Evolutionary conservation across 208 protist genomes (phyloP).

Genomic region (Histomonas meleagridis): DNA sequence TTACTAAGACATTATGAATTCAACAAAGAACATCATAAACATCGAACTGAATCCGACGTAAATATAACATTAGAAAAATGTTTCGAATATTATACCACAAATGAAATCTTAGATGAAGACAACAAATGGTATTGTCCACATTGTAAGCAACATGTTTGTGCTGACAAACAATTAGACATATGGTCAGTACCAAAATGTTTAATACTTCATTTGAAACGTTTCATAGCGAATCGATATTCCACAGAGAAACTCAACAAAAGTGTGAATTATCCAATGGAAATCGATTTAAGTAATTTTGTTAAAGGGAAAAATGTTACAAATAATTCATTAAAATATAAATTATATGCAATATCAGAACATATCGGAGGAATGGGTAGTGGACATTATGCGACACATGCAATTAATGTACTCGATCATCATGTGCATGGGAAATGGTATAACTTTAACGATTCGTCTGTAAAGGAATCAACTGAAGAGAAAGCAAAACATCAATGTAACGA

Average conservation of each 20-base stretch:
- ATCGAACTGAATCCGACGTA: too few relatives aligned
- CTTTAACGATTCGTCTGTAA: neutral
- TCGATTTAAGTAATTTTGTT: neutral
- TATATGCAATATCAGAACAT: constrained; percentile 11
- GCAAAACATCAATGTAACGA: neutral
- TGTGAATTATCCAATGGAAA: neutral
- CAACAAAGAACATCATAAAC: too few relatives aligned
- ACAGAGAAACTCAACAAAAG: neutral
- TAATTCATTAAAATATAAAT: neutral
- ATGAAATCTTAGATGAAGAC: constrained; percentile 1
- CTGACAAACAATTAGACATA: neutral
- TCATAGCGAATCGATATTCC: neutral
- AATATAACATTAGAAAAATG: neutral
- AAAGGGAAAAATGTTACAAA: neutral
- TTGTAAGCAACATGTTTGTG: neutral
- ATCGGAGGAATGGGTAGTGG: neutral
- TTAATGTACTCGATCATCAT: neutral
- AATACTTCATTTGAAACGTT: constrained; percentile 8
- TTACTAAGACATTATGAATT: too few relatives aligned
- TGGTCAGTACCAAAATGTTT: neutral
- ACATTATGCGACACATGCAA: constrained; percentile 8
- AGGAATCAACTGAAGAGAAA: neutral
- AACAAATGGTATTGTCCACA: constrained; percentile 20
- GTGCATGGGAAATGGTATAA: neutral
- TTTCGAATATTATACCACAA: neutral